Conservation (phyloP, 169 alveolate genomes). For the Cryptosporidium viatorum region DNA sequence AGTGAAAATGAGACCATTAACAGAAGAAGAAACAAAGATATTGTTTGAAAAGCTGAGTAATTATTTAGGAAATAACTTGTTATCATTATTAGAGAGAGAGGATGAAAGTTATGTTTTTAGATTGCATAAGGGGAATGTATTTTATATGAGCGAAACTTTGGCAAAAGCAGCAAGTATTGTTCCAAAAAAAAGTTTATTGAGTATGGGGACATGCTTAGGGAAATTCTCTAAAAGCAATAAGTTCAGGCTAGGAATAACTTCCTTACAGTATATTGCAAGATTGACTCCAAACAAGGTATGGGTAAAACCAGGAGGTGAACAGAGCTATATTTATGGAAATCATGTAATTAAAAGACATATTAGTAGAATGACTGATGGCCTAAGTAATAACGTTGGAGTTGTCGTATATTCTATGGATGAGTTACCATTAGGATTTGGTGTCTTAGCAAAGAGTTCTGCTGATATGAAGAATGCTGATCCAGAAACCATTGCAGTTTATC, state of each 20-base stretch:
- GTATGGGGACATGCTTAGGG: constrained; percentile 92
- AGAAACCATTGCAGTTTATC: constrained; percentile 89
- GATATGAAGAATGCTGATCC: constrained; percentile 90
- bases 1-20: constrained; percentile 86
- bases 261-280: constrained; percentile 91
- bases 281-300: constrained; percentile 92
- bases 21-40: constrained; percentile 91
- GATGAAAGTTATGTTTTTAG: constrained; percentile 91
- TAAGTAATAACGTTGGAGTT: constrained; percentile 86
- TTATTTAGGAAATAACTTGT: constrained; percentile 87
- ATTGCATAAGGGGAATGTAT: constrained; percentile 86
- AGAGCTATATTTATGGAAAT: constrained; percentile 92
- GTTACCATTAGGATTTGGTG: constrained; percentile 93
- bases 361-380: constrained; percentile 90
- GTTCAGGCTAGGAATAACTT: constrained; percentile 91
- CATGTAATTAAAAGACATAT: constrained; percentile 92
- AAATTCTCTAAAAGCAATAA: constrained; percentile 92
- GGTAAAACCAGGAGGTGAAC: constrained; percentile 94
- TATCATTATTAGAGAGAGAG: constrained; percentile 85
- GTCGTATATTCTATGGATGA: constrained; percentile 87
- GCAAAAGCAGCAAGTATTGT: constrained; percentile 84
- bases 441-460: constrained; percentile 89
- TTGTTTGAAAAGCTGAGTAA: constrained; percentile 86
- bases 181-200: constrained; percentile 86
- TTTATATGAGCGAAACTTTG: constrained; percentile 84